These are phyloP conservation scores for Schoenoplectus tabernaemontani DNA, from an alignment of 202 grass and related monocot species.

Conservation along the genomic window DNA sequence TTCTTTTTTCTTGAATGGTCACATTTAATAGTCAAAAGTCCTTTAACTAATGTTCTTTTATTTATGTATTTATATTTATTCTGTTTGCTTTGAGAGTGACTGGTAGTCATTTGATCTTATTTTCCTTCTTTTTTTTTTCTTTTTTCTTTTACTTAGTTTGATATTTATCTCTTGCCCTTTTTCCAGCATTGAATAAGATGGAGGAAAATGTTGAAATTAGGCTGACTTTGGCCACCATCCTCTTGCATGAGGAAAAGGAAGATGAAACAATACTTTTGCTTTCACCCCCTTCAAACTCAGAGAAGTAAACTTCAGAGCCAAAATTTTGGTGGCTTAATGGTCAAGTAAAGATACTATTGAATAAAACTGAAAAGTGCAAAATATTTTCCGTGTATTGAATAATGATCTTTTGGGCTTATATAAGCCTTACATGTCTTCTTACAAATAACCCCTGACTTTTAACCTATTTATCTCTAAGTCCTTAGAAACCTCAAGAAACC, in stretches of 20 bases:
- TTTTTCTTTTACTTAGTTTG: constrained; percentile 25
- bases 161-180: not conserved
- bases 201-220: constrained; percentile 56
- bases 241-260: constrained; percentile 50
- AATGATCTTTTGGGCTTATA: too few relatives aligned
- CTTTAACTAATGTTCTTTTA: not conserved
- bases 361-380: too few relatives aligned
- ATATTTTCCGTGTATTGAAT: too few relatives aligned
- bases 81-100: not conserved
- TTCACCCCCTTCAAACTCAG: constrained; percentile 49
- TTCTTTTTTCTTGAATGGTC: too few relatives aligned
- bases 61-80: not conserved
- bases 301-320: constrained; percentile 19
- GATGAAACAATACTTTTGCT: constrained; percentile 63
- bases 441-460: too few relatives aligned
- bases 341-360: constrained; percentile 71
- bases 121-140: not conserved
- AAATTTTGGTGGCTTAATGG: constrained; percentile 84
- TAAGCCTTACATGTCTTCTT: too few relatives aligned
- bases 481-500: too few relatives aligned
- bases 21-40: not conserved
- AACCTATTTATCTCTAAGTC: too few relatives aligned
- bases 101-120: not conserved
- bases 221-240: constrained; percentile 54
- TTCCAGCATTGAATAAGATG: constrained; percentile 57